Evolutionary conservation across 2,329 filamentous ascomycete species (phyloP), one percentile per base, ranked within the genome.

Genomic region (Talaromyces sp.): DNA sequence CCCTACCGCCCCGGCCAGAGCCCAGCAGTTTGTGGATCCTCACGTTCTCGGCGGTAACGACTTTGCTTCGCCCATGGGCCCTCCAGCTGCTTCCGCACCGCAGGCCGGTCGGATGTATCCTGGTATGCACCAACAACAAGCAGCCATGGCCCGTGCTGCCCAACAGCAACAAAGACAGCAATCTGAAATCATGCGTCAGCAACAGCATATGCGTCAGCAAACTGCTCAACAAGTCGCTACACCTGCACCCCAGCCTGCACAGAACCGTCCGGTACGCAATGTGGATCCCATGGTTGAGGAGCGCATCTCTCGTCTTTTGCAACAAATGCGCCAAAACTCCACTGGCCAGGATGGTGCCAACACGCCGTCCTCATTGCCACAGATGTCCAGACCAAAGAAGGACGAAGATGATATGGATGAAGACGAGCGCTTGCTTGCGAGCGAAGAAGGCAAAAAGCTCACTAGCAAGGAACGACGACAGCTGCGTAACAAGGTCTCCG

Each of bases 391-490:
- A 65, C 78, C 85, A 65, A 93, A 88, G 83, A 98, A 98, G 83
- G 92, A 97, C 52, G 93, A 98, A 70, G 93, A 97, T 64, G 93
- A 98, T 58, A 98, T 99, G 93, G 95, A 99, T 69, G 93, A 97
- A 75, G 95, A 98, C 70, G 95, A 98, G 82, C 85, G 91, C 67
- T 82, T 97, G 10, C 82, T 97, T 55, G 92, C 92, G n/a, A 97
- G 92, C 64, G 95, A 99, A 71, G 93, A 97, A 78, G 95, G 93
- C 70, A 99, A 99, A 88, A 97, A 97, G 82, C 85, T 99, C n/a
- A 95, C 88, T 78, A 96, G 92, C 82, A 98, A 98, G 80, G 93
- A 98, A 78, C 88, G 95, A 63, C 88, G 95, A 67, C 95, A 98
- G 77, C 84, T 99, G n/a, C 87, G 95, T 66, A 99, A 99, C 85